phyloP scores from a whole-genome alignment of 108 stramenopile genomes.

The Conticribra guillardii region DNA sequence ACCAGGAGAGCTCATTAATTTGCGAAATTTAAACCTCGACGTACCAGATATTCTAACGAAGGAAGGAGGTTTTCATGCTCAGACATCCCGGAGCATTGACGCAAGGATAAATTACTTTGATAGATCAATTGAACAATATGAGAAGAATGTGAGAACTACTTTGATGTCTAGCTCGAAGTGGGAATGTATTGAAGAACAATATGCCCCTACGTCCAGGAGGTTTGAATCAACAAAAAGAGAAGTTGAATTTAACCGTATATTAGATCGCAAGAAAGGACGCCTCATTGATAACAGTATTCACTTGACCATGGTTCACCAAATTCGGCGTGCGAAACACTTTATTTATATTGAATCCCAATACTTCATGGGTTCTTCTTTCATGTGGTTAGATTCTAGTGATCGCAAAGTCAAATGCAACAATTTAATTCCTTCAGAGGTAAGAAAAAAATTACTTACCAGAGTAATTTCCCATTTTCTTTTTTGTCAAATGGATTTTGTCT shows the following conservation, averaged over 20 bases:
- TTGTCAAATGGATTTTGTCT: no score
- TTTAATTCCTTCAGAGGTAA: constrained; percentile 55
- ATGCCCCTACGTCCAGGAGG: constrained; percentile 17
- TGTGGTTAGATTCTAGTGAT: constrained; percentile 41
- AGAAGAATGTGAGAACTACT: neutral
- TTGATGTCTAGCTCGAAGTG: constrained; percentile 5
- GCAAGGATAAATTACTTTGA: constrained; percentile 46
- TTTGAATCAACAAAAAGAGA: constrained; percentile 20
- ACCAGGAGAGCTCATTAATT: constrained; percentile 28
- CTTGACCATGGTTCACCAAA: constrained; percentile 50
- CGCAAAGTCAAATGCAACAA: constrained; percentile 52
- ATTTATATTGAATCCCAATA: constrained; percentile 71
- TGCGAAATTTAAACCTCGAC: constrained; percentile 15
- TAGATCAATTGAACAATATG: constrained; percentile 15
- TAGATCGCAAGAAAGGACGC: constrained; percentile 50
- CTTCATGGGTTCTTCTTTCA: constrained; percentile 57
- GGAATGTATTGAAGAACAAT: constrained; percentile 19
- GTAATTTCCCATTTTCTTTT: no score
- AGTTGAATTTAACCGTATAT: constrained; percentile 23
- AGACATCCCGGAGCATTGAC: constrained; percentile 56
- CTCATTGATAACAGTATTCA: constrained; percentile 48
- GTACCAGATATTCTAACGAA: constrained; percentile 17
- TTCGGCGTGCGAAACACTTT: constrained; percentile 58
- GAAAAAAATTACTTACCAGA: neutral
- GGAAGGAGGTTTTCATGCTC: constrained; percentile 43